Base-by-base conservation (phyloP, 306 rosid species). In the Sphenostylis stenocarpa region DNA sequence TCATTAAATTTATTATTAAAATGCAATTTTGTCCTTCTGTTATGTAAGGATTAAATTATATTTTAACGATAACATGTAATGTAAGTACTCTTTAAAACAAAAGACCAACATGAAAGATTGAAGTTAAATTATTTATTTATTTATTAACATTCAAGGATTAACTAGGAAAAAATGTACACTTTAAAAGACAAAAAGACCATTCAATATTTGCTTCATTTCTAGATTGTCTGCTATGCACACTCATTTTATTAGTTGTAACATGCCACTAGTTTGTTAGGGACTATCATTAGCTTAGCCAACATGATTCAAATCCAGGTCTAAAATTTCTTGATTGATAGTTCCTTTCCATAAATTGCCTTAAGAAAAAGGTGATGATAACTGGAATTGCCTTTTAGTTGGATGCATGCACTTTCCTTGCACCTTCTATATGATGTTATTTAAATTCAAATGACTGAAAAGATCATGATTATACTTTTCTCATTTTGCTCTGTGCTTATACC, bases 401-500 rank as follows among this genome's bases (percentile, higher is more conserved):
- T 38, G 28, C 48, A 19, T 65, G 33, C 12, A 2, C 29, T 19
- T 38, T 16, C n/a, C 31, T 65, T 26, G 20, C 17, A 64, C 29
- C 51, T 20, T 65, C 17, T 12, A 65, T 65, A 39, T 20, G 19
- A 13, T 64, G 2, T 39, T 39, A 12, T 38, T 34, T 38, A 5
- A 65, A 65, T 64, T 64, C 17, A 64, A 64, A 64, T 64, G n/a
- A 38, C 70, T 64, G 70, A 36, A 39, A 36, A 39, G 6, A 21
- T 31, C 29, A 38, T 65, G 70, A 13, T n/a, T 20, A 20, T 38
- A 12, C 49, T 11, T 20, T 36, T 63, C 39, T 20, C 51, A 62
- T 38, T 65, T 64, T 65, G 51, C 51, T 38, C 19, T 20, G 51
- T 12, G 19, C 31, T 20, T 19, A 38, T 19, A 38, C 5, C 17